A percentile compares a stretch with the other conserved stretches of the same genome.
Conservation (phyloP, 441 rosid species). For the Gossypium schwendimanii region DNA sequence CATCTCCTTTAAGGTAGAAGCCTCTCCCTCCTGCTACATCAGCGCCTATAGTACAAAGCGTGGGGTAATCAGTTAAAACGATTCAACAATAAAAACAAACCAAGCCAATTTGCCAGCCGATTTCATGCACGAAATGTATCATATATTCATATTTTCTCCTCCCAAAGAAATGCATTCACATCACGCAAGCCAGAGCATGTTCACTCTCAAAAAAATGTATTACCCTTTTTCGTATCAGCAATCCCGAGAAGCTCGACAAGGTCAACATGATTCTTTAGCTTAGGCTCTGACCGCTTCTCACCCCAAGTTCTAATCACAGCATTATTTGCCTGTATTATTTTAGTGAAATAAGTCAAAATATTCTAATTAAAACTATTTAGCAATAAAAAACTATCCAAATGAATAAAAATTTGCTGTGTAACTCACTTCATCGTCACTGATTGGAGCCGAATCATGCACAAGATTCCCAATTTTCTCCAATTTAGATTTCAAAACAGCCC, state of each 20-base stretch:
- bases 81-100: neutral
- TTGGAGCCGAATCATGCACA: slow-evolving; percentile 75
- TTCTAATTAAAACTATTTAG: neutral
- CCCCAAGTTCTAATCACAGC: slow-evolving; percentile 55
- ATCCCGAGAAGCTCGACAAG: slow-evolving; percentile 81
- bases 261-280: slow-evolving; percentile 77
- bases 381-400: neutral
- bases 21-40: slow-evolving; percentile 91
- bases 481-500: slow-evolving; percentile 42
- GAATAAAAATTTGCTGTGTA: neutral
- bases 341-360: neutral
- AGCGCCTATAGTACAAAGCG: slow-evolving; percentile 44
- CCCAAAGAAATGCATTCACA: neutral
- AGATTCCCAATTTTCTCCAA: slow-evolving; percentile 67
- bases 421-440: slow-evolving; percentile 64
- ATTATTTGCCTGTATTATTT: slow-evolving; percentile 56
- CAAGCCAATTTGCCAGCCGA: neutral
- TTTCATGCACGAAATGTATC: neutral
- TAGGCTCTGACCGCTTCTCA: slow-evolving; percentile 45
- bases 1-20: slow-evolving; percentile 77
- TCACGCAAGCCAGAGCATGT: neutral
- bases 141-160: too few species aligned
- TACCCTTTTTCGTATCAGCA: slow-evolving; percentile 75
- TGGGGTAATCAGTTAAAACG: neutral
- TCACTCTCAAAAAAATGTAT: neutral